A percentile compares a stretch with the other conserved stretches of the same genome.
Evolutionary conservation across 345 rosid species (phyloP).

Genomic region (Xanthoceras sorbifolium): DNA sequence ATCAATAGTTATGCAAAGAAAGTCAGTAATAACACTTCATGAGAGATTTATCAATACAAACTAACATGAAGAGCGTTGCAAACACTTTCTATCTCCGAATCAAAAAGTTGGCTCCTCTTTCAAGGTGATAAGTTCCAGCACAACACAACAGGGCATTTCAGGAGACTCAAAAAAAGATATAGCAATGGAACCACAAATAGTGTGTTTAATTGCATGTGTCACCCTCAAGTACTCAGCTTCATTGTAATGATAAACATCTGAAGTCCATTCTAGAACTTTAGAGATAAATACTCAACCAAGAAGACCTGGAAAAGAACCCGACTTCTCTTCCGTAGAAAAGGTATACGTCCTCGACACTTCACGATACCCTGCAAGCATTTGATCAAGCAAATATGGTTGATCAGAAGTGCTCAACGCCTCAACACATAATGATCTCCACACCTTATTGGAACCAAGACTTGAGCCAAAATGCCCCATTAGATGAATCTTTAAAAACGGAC

Average conservation of each 20-base stretch:
- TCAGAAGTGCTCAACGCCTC: conserved; percentile 77
- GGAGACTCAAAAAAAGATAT: conserved; percentile 62
- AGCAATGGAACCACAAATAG: conserved; percentile 78
- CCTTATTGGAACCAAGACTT: conserved; percentile 80
- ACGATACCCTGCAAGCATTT: conserved; percentile 81
- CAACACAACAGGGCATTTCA: conserved; percentile 68
- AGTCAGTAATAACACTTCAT: background rate
- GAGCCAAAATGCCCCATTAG: conserved; percentile 79
- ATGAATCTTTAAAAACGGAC: conserved; percentile 66
- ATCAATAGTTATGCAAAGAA: background rate
- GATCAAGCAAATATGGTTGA: conserved; percentile 82
- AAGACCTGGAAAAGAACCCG: conserved; percentile 65
- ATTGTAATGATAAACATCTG: conserved; percentile 67
- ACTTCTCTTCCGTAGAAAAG: conserved; percentile 68
- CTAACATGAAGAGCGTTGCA: conserved; percentile 78
- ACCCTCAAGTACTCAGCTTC: conserved; percentile 67
- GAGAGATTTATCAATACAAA: background rate
- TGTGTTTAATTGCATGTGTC: conserved; percentile 60
- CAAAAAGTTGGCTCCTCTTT: conserved; percentile 81
- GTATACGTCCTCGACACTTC: conserved; percentile 75
- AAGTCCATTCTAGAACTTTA: conserved; percentile 93
- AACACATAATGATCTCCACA: conserved; percentile 60
- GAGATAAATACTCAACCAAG: conserved; percentile 91
- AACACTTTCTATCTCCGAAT: conserved; percentile 71
- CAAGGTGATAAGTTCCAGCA: conserved; percentile 82